These are phyloP conservation scores for Neopestalotiopsis clavispora DNA, from an alignment of 2,329 filamentous ascomycete genomes.

Conservation along the genomic window DNA sequence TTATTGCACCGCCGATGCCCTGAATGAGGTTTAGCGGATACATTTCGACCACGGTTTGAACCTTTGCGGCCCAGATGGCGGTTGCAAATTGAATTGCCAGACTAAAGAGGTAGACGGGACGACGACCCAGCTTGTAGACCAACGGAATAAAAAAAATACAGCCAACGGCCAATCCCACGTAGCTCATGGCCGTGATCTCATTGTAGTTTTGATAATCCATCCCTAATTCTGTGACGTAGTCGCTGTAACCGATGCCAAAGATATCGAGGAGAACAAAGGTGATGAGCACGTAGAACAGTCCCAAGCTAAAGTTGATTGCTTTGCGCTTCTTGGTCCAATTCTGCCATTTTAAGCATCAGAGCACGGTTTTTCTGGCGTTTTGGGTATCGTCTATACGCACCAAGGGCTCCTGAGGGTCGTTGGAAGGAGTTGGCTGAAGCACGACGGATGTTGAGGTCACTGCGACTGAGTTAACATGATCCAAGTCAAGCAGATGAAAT, in stretches of 20 bases:
- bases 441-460: not conserved
- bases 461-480: too few species aligned
- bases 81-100: slow-evolving; percentile 41
- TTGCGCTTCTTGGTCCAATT: too few species aligned
- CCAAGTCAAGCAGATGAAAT: too few species aligned
- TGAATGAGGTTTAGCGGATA: slow-evolving; percentile 47
- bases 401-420: slow-evolving; percentile 1
- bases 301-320: not conserved
- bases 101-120: slow-evolving; percentile 50
- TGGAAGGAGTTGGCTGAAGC: not conserved
- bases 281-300: slow-evolving; percentile 3
- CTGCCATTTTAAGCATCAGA: too few species aligned
- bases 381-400: not conserved
- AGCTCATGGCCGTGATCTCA: slow-evolving; percentile 48
- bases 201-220: slow-evolving; percentile 47
- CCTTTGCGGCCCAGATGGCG: slow-evolving; percentile 46
- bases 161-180: slow-evolving; percentile 45
- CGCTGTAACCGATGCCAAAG: not conserved
- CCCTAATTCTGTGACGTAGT: slow-evolving; percentile 44
- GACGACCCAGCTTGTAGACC: slow-evolving; percentile 49
- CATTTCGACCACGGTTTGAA: slow-evolving; percentile 46
- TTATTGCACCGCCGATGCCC: slow-evolving; percentile 48
- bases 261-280: slow-evolving; percentile 1
- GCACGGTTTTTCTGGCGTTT: too few species aligned
- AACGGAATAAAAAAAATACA: slow-evolving; percentile 49